These are phyloP conservation scores for Puccinia coronata DNA, from an alignment of 1,284 basidiomycete species.

Conservation along the genomic window DNA sequence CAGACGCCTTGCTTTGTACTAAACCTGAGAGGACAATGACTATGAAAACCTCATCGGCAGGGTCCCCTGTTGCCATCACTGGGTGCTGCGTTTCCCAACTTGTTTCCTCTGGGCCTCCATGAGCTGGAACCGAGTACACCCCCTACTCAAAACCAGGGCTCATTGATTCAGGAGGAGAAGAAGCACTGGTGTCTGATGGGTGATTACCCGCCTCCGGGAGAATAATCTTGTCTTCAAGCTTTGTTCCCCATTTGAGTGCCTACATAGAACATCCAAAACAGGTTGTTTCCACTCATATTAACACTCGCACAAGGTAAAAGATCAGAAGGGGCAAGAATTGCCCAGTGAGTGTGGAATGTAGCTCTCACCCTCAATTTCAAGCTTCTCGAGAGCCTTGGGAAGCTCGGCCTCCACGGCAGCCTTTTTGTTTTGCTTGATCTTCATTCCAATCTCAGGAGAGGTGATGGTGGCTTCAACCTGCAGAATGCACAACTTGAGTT, in stretches of 20 bases:
- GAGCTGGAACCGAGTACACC: no score
- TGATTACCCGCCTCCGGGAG: no score
- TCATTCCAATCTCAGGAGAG: conserved; percentile 90
- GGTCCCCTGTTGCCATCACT: no score
- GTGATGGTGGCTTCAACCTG: conserved; percentile 90
- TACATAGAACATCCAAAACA: not conserved
- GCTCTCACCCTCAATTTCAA: conserved; percentile 73
- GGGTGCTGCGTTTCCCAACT: no score
- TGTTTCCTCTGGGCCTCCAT: no score
- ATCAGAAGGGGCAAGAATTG: not conserved
- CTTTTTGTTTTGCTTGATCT: conserved; percentile 94
- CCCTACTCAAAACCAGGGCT: conserved; percentile 6
- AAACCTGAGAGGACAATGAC: conserved; percentile 39
- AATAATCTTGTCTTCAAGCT: not conserved
- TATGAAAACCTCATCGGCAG: no score
- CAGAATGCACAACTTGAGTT: conserved; percentile 92
- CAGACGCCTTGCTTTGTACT: no score
- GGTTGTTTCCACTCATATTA: no score
- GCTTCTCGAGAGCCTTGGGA: conserved; percentile 89
- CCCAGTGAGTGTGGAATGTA: no score
- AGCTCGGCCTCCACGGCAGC: conserved; percentile 89
- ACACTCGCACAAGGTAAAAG: no score
- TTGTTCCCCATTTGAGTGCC: conserved; percentile 40
- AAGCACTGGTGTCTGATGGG: not conserved
- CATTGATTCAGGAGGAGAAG: no score